These are phyloP conservation scores for Prunella vulgaris DNA, from an alignment of 257 asterid species.

Conservation along the genomic window DNA sequence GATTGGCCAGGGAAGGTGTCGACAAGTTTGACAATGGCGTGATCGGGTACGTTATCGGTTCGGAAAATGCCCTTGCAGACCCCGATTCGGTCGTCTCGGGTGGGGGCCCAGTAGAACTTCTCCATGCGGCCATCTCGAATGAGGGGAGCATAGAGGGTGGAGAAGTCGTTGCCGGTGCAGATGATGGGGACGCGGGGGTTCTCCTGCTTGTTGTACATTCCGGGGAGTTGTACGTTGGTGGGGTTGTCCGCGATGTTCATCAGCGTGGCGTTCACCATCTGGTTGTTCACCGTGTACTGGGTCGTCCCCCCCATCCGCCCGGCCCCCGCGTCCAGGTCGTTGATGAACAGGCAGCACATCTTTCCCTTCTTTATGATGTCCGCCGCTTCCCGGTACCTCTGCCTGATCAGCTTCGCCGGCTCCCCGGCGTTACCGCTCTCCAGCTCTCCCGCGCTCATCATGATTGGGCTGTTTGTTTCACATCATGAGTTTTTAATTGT, in stretches of 20 bases:
- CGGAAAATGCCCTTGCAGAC: slow-evolving; percentile 81
- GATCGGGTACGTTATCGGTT: slow-evolving; percentile 46
- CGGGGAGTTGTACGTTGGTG: slow-evolving; percentile 86
- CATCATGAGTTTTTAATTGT: too few relatives aligned
- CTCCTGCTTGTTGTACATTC: slow-evolving; percentile 94
- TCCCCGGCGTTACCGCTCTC: slow-evolving; percentile 61
- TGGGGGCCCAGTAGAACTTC: slow-evolving; percentile 95
- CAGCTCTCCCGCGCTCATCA: slow-evolving; percentile 82
- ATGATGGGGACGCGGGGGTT: slow-evolving; percentile 80
- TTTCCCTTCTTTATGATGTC: slow-evolving; percentile 75
- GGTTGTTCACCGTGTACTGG: slow-evolving; percentile 90
- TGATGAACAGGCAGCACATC: slow-evolving; percentile 83
- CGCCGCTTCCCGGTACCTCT: slow-evolving; percentile 70
- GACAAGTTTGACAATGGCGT: slow-evolving; percentile 51
- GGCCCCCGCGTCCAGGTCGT: slow-evolving; percentile 88
- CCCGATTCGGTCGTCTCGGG: slow-evolving; percentile 80
- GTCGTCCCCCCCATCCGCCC: slow-evolving; percentile 91
- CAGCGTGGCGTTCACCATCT: slow-evolving; percentile 89
- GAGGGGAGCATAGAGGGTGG: slow-evolving; percentile 80
- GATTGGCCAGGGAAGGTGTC: slow-evolving; percentile 92
- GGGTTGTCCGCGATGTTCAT: slow-evolving; percentile 96
- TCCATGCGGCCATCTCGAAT: slow-evolving; percentile 97
- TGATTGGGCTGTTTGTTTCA: slow-evolving; percentile 61
- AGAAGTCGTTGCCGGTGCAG: slow-evolving; percentile 82
- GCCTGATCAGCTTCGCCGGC: slow-evolving; percentile 55